Evolutionary conservation across 1,139 yeast genomes (phyloP).

Genomic region (Blastobotrys malaysiensis): DNA sequence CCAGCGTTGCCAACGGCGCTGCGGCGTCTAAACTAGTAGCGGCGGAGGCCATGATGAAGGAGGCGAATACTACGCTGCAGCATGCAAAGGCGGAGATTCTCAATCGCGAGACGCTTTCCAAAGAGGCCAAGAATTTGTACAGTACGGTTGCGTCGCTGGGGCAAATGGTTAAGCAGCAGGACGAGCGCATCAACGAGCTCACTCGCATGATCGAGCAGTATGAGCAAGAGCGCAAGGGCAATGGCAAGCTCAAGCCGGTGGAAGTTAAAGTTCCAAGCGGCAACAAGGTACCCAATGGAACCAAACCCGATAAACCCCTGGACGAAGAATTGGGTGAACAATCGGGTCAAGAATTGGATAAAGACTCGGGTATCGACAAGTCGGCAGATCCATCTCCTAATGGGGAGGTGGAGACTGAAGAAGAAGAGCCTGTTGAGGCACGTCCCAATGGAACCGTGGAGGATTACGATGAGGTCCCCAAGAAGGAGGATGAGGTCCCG

Average conservation of each 20-base stretch:
- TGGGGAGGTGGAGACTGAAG: too few species aligned
- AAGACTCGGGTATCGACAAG: too few species aligned
- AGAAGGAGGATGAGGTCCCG: background rate
- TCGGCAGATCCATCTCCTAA: too few species aligned
- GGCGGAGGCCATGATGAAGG: background rate
- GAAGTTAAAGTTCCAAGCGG: too few species aligned
- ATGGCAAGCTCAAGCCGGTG: background rate
- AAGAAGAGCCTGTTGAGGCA: too few species aligned
- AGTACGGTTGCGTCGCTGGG: background rate
- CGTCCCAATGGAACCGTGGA: too few species aligned
- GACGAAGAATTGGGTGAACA: too few species aligned
- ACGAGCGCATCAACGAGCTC: background rate
- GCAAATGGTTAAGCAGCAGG: constrained; percentile 1
- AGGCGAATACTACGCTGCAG: background rate
- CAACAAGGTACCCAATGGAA: background rate
- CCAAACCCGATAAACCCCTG: too few species aligned
- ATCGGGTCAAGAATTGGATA: too few species aligned
- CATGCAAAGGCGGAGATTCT: background rate
- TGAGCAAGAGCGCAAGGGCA: background rate
- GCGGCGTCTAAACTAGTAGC: background rate
- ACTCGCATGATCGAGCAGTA: background rate
- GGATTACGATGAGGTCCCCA: background rate
- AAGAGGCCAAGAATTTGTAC: background rate
- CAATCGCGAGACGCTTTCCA: background rate
- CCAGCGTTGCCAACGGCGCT: background rate